Evolutionary conservation across 306 rosid genomes (phyloP), one percentile per base, ranked within the genome.

Genomic region (Mimosa bimucronata): DNA sequence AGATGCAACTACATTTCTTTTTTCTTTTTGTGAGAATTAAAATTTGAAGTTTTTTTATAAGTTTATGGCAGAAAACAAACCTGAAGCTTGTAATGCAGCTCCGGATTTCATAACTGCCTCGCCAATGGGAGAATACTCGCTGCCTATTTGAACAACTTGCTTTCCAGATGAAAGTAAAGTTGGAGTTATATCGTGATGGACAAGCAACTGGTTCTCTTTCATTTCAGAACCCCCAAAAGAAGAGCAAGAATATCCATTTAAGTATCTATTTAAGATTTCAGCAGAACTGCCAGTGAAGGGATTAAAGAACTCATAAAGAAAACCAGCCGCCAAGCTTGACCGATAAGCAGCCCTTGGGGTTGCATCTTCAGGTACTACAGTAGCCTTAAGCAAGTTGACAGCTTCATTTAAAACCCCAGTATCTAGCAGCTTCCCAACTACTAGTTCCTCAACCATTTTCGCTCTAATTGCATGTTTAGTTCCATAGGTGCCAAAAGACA

Each of bases 81-180:
- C 98, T 82, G 98, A 92, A 60, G 98, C 97, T 86, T 94, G 98
- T 58, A 91, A 64, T 44, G 88, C 84, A 80, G 98, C 95, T 77
- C 93, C 94, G 11, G 88, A 85, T 88, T 95, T 95, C 28, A n/a
- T 30, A 68, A 88, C 73, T 77, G 98, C 83, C 83, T 85, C 78
- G 29, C 98, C 98, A 79, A 95, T 75, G 4, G 98, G 97, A 87
- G 69, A 71, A 82, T 90, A 86, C 48, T 85, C 87, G 46, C 73
- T 71, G 9, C 88, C 83, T 76, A 82, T 62, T 82, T 83, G 87
- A 46, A 95, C 38, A 26, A 82, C 60, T 87, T 95, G 98, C 75
- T 84, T 88, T 57, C 92, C 91, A 81, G 96, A 88, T 57, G 95
- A 88, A 53, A 91, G 82, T 62, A 91, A 62, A 57, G 81, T 72